phyloP scores from a whole-genome alignment of 1,284 basidiomycete species.

The Vanrija sp. region DNA sequence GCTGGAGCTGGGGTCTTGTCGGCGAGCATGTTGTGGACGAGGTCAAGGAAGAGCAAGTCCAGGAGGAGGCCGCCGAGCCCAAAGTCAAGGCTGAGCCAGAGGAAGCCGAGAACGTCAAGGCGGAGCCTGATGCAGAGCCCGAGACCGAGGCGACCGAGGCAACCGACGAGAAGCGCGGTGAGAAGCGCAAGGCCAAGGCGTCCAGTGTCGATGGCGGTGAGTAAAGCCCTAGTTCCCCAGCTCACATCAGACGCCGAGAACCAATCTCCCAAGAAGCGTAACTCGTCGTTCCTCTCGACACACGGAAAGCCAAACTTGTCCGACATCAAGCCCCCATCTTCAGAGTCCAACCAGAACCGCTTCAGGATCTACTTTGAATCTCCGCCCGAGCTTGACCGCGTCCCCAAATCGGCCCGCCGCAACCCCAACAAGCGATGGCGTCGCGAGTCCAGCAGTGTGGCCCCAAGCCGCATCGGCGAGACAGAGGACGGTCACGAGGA shows the following conservation, averaged over 20 bases:
- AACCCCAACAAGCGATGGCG: conserved; percentile 60
- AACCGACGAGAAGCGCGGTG: conserved; percentile 34
- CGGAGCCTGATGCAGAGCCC: conserved; percentile 4
- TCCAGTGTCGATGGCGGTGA: conserved; percentile 42
- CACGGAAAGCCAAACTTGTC: conserved; percentile 38
- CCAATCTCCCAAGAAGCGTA: conserved; percentile 37
- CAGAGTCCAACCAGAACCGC: conserved; percentile 44
- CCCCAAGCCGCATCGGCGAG: conserved; percentile 24
- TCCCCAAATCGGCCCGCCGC: conserved; percentile 33
- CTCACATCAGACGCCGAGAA: conserved; percentile 14
- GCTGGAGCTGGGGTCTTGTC: conserved; percentile 50
- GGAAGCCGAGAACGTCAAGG: conserved; percentile 19
- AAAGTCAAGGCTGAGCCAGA: conserved; percentile 17
- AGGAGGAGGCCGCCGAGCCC: neutral
- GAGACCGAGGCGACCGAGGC: conserved; percentile 7
- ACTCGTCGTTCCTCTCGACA: conserved; percentile 35
- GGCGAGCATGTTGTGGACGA: conserved; percentile 24
- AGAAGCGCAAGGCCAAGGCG: conserved; percentile 47
- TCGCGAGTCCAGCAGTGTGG: conserved; percentile 52
- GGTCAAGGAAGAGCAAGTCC: conserved; percentile 14
- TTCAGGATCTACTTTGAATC: conserved; percentile 51
- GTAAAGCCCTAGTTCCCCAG: conserved; percentile 7
- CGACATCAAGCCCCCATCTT: conserved; percentile 8
- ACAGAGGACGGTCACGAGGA: conserved; percentile 18
- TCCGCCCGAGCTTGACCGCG: conserved; percentile 47